These are phyloP conservation scores for Alternaria ventricosa DNA, from an alignment of 2,329 filamentous ascomycete genomes.

Conservation along the genomic window DNA sequence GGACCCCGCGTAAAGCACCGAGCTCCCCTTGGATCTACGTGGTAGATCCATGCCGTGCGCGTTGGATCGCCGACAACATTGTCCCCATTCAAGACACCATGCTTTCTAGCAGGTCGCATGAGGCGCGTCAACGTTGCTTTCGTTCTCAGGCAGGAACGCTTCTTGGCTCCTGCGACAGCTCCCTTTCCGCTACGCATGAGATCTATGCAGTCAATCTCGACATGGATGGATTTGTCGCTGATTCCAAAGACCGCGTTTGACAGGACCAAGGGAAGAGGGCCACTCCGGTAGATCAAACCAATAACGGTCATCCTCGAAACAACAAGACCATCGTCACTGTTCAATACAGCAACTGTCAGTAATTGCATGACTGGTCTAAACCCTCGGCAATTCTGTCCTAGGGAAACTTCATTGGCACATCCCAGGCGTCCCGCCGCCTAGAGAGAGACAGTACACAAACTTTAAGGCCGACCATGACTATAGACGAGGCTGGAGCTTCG, in stretches of 20 bases:
- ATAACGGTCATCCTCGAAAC: not conserved
- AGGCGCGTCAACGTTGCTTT: not conserved
- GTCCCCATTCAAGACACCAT: not conserved
- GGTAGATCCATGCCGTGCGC: not conserved
- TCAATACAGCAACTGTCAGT: not conserved
- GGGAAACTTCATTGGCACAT: not conserved
- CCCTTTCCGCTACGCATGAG: not conserved
- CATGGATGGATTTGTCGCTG: not conserved
- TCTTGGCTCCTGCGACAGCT: not conserved
- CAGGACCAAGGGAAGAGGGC: not conserved
- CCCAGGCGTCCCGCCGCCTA: not conserved
- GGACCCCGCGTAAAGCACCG: not conserved
- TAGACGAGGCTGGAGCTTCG: not conserved
- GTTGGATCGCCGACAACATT: not conserved
- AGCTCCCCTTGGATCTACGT: not conserved
- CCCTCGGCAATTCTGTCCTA: not conserved
- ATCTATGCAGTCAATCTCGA: not conserved
- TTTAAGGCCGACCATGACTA: not conserved
- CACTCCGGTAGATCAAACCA: not conserved
- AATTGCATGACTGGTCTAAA: not conserved
- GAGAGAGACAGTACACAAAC: not conserved
- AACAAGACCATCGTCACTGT: not conserved
- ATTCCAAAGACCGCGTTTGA: not conserved
- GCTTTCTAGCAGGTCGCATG: not conserved
- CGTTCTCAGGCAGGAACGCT: not conserved